Evolutionary conservation across 2,329 filamentous ascomycete species (phyloP), one percentile per base, ranked within the genome.

Genomic region (Stylonectria norvegica): DNA sequence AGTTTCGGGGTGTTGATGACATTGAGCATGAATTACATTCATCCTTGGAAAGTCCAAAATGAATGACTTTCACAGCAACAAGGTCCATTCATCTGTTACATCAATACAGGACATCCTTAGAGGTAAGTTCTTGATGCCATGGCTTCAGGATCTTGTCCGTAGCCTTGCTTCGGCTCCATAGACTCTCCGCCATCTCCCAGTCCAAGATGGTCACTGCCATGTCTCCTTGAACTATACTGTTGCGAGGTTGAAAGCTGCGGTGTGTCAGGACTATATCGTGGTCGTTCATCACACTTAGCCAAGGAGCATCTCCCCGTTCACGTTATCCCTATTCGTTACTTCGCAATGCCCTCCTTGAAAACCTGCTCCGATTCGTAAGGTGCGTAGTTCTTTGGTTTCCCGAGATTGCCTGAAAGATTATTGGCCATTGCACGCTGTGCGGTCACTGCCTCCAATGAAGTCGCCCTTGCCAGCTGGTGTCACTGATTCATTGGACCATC

Each of bases 61-160:
- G n/a, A n/a, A n/a, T n/a, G n/a, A n/a, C n/a, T n/a, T n/a, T n/a
- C n/a, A n/a, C n/a, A n/a, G n/a, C n/a, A n/a, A n/a, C n/a, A n/a
- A n/a, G n/a, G n/a, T n/a, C n/a, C n/a, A n/a, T n/a, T n/a, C n/a
- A n/a, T n/a, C n/a, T n/a, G n/a, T n/a, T n/a, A n/a, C n/a, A n/a
- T n/a, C n/a, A n/a, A n/a, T n/a, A n/a, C n/a, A n/a, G n/a, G n/a
- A n/a, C n/a, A n/a, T n/a, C n/a, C n/a, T n/a, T n/a, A n/a, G n/a
- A n/a, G n/a, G n/a, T n/a, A n/a, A n/a, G n/a, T n/a, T n/a, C n/a
- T n/a, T n/a, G n/a, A n/a, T n/a, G n/a, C n/a, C n/a, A n/a, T n/a
- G n/a, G n/a, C n/a, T n/a, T 66, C 12, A 25, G 22, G 12, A 25
- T 25, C 22, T 25, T 25, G 22, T 25, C 22, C 22, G 12, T 25